Conservation (phyloP, 306 rosid species). For the Hippophae rhamnoides region DNA sequence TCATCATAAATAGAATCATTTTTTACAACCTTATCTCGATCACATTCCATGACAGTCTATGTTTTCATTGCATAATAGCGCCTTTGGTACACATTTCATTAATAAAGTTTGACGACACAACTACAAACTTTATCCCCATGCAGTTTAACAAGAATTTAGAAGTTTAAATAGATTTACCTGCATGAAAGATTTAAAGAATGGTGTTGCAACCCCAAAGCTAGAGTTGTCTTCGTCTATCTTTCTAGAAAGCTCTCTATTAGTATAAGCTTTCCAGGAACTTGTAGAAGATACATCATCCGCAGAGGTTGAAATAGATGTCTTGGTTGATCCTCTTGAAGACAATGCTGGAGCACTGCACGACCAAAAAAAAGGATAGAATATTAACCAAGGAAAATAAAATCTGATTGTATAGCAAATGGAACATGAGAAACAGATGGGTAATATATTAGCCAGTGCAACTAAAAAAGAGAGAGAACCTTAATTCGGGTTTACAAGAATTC, state of each 20-base stretch:
- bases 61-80: constrained; percentile 4
- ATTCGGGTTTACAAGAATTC: constrained; percentile 1
- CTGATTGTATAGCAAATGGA: background rate
- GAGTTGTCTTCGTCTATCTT: constrained; percentile 71
- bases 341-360: constrained; percentile 82
- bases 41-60: background rate
- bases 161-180: constrained; percentile 43
- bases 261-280: constrained; percentile 71
- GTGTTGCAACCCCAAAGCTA: constrained; percentile 85
- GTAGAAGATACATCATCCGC: constrained; percentile 58
- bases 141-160: background rate
- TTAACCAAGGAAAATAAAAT: background rate
- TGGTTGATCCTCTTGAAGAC: constrained; percentile 79
- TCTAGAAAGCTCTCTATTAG: constrained; percentile 69
- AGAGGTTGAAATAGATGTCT: constrained; percentile 47
- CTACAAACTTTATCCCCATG: constrained; percentile 13
- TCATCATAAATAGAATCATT: constrained; percentile 7
- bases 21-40: constrained; percentile 13
- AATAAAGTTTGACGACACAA: background rate
- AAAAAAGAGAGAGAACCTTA: background rate
- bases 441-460: too few relatives aligned
- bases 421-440: background rate
- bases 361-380: constrained; percentile 13
- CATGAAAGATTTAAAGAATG: constrained; percentile 86
- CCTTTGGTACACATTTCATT: background rate